Base-by-base conservation (phyloP, 1,284 basidiomycete species). In the Pseudomicrostroma phylloplanum region DNA sequence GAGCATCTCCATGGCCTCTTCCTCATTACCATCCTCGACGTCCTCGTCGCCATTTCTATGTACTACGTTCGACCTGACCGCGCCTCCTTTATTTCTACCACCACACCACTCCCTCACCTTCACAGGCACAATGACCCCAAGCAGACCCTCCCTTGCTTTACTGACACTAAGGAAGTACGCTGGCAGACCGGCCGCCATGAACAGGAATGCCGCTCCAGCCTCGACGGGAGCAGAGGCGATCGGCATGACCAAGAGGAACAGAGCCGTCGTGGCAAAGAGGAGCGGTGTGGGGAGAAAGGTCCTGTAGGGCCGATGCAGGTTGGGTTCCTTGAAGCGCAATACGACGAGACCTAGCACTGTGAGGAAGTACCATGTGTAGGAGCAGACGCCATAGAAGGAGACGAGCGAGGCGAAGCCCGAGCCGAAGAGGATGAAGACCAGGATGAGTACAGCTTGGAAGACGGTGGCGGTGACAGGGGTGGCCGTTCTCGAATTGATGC, bases 241-340 rank as follows among this genome's bases (percentile, higher is more conserved):
- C 2, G 93, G 93, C 91, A 98, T 96, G 71, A 89, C 88, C 6
- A 99, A 82, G 57, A 98, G 83, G 81, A 97, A 97, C 64, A 96
- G 81, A 1, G 92, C 91, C 73, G 92, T 91, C 7, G 85, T 87
- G 69, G 92, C 94, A 80, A 98, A 98, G 4, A 85, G 86, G 36
- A 98, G 83, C 0, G 94, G 94, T 0, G 93, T 97, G 19, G 86
- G 84, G 40, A 97, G 87, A 87, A 88, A 96, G 0, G 92, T 90
- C 74, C 59, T 67, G 43, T 77, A 78, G 9, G 77, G 77, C n/a
- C 91, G 84, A 72, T 91, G 88, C 9, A 97, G 82, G 68, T 88
- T 85, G 0, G 94, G 94, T 80, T 98, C 94, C 73, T 92, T 91
- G 21, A 96, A 82, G 40, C 94, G 85, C 51, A 98, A 80, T 56